Percentiles rank a stretch among this genome's conserved stretches.
These are phyloP conservation scores for Aspergillus viridinutans DNA, from an alignment of 2,329 filamentous ascomycete genomes.

Conservation along the genomic window DNA sequence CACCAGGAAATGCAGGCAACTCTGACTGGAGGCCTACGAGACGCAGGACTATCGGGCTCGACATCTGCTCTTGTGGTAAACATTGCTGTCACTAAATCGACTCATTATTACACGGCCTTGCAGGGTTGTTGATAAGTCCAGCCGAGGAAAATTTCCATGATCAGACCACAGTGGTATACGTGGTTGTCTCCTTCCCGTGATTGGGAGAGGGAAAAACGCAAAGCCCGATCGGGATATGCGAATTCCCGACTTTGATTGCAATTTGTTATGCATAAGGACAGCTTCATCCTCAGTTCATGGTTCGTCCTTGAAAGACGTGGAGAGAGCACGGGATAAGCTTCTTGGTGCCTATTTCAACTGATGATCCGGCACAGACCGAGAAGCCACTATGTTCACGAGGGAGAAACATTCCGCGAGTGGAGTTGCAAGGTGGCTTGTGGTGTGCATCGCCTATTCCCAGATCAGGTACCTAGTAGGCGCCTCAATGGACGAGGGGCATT, in stretches of 20 bases:
- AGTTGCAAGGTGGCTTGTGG: background rate
- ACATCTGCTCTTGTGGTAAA: background rate
- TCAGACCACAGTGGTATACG: too few relatives aligned
- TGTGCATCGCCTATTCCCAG: background rate
- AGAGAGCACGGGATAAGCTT: background rate
- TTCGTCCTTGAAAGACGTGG: background rate
- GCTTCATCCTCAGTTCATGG: background rate
- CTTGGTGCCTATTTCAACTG: background rate
- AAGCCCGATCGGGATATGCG: conserved; percentile 9
- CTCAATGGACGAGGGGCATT: background rate
- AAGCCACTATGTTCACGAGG: background rate
- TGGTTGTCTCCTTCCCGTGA: background rate
- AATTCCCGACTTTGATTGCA: conserved; percentile 10
- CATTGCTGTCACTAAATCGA: background rate
- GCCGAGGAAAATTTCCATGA: too few relatives aligned
- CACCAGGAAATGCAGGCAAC: conserved; percentile 51
- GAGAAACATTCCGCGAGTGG: background rate
- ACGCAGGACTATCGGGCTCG: background rate
- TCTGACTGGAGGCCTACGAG: conserved; percentile 44
- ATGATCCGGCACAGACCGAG: background rate
- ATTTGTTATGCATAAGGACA: background rate
- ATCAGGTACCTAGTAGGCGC: background rate
- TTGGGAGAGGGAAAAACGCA: conserved; percentile 9
- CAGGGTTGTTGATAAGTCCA: background rate
- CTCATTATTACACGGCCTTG: background rate